Conservation (phyloP, 345 rosid genomes). For the Eucalyptus polyanthemos region DNA sequence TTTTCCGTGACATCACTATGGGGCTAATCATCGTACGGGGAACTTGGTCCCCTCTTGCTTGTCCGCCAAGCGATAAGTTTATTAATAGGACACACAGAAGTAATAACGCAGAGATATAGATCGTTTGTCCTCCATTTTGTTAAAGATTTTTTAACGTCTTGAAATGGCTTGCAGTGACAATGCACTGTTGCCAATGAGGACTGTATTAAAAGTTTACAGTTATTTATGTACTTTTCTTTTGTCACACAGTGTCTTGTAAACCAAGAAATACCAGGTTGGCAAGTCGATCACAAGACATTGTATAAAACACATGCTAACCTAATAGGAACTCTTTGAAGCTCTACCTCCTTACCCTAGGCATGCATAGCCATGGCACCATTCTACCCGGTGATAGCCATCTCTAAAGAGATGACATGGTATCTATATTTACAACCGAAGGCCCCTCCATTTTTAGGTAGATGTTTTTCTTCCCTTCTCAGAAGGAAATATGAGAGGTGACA, state of each 20-base stretch:
- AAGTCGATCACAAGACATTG: too few relatives aligned
- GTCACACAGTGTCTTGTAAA: neutral
- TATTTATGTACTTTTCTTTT: neutral
- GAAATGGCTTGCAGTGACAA: neutral
- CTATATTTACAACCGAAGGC: too few relatives aligned
- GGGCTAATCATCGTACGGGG: neutral
- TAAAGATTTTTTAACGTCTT: neutral
- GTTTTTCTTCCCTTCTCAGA: too few relatives aligned
- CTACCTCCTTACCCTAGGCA: too few relatives aligned
- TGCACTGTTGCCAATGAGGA: neutral
- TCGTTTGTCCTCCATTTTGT: neutral
- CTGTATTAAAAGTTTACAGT: neutral
- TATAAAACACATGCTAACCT: too few relatives aligned
- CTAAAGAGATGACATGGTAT: too few relatives aligned
- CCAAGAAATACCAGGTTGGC: too few relatives aligned
- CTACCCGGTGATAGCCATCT: too few relatives aligned
- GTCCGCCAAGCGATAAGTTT: neutral
- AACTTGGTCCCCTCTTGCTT: neutral
- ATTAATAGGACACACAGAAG: neutral
- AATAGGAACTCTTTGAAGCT: too few relatives aligned
- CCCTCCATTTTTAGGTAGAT: too few relatives aligned
- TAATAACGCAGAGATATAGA: neutral
- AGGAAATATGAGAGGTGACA: too few relatives aligned
- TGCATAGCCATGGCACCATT: too few relatives aligned
- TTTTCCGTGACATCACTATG: neutral